Conservation (phyloP, 192 early-diverging fungal species). For the Lobosporangium transversale region DNA sequence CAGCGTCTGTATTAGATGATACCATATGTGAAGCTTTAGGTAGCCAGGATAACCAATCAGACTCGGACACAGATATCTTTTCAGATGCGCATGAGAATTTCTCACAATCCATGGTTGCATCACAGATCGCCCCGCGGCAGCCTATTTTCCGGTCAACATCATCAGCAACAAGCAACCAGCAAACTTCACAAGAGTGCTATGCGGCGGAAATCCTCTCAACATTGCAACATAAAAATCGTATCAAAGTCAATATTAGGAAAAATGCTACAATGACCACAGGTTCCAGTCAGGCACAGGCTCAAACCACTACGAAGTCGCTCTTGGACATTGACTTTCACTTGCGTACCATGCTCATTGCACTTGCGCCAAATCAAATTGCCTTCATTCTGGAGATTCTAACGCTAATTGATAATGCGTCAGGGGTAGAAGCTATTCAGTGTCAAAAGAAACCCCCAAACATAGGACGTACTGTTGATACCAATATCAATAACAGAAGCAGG, state of each 20-base stretch:
- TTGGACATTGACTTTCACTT: slow-evolving; percentile 57
- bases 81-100: slow-evolving; percentile 43
- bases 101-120: slow-evolving; percentile 33
- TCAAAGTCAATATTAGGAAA: slow-evolving; percentile 56
- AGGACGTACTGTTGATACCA: neutral
- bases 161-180: neutral
- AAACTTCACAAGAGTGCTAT: slow-evolving; percentile 21
- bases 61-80: slow-evolving; percentile 45
- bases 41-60: slow-evolving; percentile 25
- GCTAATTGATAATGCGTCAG: slow-evolving; percentile 19
- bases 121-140: neutral
- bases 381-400: slow-evolving; percentile 55
- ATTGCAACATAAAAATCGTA: slow-evolving; percentile 55
- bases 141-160: neutral
- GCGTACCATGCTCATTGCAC: slow-evolving; percentile 39
- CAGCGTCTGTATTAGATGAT: neutral
- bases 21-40: no score
- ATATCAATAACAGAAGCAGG: no score
- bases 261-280: slow-evolving; percentile 26
- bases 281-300: slow-evolving; percentile 5
- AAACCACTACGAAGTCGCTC: slow-evolving; percentile 17
- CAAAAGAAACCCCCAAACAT: neutral
- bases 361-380: slow-evolving; percentile 56
- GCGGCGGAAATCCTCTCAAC: slow-evolving; percentile 61
- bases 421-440: neutral